Evolutionary conservation across 129 eudicot genomes (phyloP).

Genomic region (Pittosporum tobira): DNA sequence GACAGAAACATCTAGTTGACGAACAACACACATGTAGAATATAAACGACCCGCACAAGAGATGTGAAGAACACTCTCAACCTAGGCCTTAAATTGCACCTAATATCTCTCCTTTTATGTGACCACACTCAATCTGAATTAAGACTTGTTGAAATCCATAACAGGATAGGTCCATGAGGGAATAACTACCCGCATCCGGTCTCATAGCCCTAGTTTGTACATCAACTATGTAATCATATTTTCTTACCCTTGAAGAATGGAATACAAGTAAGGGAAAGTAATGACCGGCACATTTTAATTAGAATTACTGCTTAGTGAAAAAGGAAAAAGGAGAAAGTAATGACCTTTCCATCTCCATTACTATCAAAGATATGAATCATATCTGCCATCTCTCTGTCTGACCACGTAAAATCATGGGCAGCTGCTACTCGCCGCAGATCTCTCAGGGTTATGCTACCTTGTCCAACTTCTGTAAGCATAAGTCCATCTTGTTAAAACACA

Average conservation of each 20-base stretch:
- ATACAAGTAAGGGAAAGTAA: neutral
- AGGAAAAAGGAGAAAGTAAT: conserved; percentile 7
- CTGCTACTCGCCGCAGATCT: conserved; percentile 67
- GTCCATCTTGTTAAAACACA: conserved; percentile 2
- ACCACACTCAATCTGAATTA: too few relatives aligned
- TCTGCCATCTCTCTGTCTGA: conserved; percentile 63
- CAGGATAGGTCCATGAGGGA: too few relatives aligned
- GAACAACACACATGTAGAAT: neutral
- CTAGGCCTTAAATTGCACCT: too few relatives aligned
- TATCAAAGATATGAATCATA: conserved; percentile 72
- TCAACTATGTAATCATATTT: neutral
- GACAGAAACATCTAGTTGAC: neutral
- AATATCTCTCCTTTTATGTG: too few relatives aligned
- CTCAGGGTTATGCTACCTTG: conserved; percentile 53
- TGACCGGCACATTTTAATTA: neutral
- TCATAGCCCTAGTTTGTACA: neutral
- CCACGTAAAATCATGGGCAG: conserved; percentile 86
- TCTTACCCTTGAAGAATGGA: neutral
- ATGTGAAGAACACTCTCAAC: too few relatives aligned
- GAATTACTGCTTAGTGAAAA: neutral
- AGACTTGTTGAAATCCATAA: too few relatives aligned
- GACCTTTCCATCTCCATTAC: conserved; percentile 87
- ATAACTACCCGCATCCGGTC: too few relatives aligned
- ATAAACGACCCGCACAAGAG: too few relatives aligned
- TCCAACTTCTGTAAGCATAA: conserved; percentile 56